Conservation (phyloP, 2,329 filamentous ascomycete genomes). For the Aspergillus piperis region DNA sequence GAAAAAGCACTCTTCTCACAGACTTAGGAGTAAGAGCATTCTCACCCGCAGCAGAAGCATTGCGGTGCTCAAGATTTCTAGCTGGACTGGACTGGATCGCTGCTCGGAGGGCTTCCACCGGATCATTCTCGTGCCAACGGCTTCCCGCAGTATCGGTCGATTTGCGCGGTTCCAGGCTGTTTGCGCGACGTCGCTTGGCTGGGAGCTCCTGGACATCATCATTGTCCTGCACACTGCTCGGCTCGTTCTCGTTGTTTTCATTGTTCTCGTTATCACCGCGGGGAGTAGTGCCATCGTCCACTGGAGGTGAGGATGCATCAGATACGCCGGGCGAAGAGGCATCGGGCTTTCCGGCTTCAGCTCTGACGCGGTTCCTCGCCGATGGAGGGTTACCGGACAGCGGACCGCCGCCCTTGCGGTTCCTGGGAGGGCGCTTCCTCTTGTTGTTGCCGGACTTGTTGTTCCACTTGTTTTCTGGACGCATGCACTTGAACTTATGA, state of each 20-base stretch:
- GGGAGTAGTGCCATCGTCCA: constrained; percentile 39
- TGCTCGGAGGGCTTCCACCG: constrained; percentile 51
- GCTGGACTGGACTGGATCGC: constrained; percentile 65
- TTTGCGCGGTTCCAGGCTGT: constrained; percentile 49
- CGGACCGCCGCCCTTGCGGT: constrained; percentile 36
- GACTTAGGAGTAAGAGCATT: constrained; percentile 59
- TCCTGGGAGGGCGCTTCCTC: constrained; percentile 42
- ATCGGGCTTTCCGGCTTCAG: constrained; percentile 30
- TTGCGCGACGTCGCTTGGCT: constrained; percentile 48
- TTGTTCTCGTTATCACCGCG: constrained; percentile 30
- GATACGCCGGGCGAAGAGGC: constrained; percentile 43
- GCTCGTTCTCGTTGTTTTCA: constrained; percentile 12
- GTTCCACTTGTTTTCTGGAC: constrained; percentile 82
- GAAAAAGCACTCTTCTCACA: constrained; percentile 48
- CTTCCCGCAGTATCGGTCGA: constrained; percentile 35
- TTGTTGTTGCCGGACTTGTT: constrained; percentile 58
- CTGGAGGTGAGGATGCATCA: constrained; percentile 40
- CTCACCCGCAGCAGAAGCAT: constrained; percentile 44
- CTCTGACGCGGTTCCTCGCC: constrained; percentile 35
- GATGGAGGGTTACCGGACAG: constrained; percentile 30
- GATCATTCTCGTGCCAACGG: constrained; percentile 41
- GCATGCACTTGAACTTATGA: constrained; percentile 80
- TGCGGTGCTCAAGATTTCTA: constrained; percentile 50
- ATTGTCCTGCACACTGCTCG: constrained; percentile 32
- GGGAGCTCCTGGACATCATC: constrained; percentile 35